Base-by-base conservation (phyloP, 78 protist genomes). In the Guillardia theta region DNA sequence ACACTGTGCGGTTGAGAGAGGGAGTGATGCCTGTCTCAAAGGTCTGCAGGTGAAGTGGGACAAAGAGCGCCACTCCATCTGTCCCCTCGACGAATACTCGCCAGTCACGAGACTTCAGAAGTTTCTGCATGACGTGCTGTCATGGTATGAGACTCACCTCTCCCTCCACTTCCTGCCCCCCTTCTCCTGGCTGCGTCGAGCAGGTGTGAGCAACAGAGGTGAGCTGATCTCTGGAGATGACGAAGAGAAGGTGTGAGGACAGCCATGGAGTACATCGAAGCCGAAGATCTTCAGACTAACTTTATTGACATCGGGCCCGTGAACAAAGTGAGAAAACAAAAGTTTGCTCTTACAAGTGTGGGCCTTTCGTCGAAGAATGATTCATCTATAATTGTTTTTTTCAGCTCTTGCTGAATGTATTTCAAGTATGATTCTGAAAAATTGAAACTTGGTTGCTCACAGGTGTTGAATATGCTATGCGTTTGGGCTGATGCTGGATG, bases 261-360 rank as follows among this genome's bases (percentile, higher is more conserved):
- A 4, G 83, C 83, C 4, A 70, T 70, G 83, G 21, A 78, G 50
- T 78, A 78, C 90, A 95, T 97, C 64, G 76, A 94, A 43, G 88
- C 92, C 70, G 99, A 98, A 48, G 98, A 97, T 88, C 97, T 94
- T 37, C 95, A 93, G 53, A 97, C 99, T 30, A 95, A 96, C 64
- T 97, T 92, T 96, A 96, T 98, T 53, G 92, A 95, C 88, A 97
- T 98, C 50, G 99, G 99, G 3, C 99, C 99, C 27, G 99, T 78
- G 33, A 70, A 70, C 83, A 70, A 70, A 43, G 83, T 53, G 62
- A 12, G n/a, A n/a, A n/a, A n/a, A n/a, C n/a, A n/a, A n/a, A n/a
- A n/a, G n/a, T n/a, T n/a, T n/a, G n/a, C n/a, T n/a, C n/a, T n/a
- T n/a, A n/a, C n/a, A n/a, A n/a, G n/a, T n/a, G n/a, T n/a, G n/a